A percentile compares a stretch with the other conserved stretches of the same genome.
Evolutionary conservation across 495 filamentous ascomycete genomes (phyloP).

Genomic region (Podospora conica): DNA sequence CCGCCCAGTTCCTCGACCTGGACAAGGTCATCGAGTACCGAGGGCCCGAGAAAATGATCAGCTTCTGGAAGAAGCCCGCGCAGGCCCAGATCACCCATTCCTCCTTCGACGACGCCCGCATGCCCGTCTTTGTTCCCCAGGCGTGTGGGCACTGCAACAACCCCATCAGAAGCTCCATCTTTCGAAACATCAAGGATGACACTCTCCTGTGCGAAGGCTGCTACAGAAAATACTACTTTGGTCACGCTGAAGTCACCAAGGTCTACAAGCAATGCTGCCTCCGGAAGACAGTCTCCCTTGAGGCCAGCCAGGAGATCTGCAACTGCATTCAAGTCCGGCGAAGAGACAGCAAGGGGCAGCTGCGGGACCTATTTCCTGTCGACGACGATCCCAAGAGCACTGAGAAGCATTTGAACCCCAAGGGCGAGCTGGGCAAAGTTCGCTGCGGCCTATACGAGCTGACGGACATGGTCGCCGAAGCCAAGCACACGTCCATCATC

Average conservation of each 20-base stretch:
- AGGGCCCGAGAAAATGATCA: slow-evolving; percentile 15
- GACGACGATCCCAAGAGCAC: background rate
- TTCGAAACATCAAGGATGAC: slow-evolving; percentile 8
- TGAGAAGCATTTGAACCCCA: background rate
- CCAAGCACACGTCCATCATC: slow-evolving; percentile 3
- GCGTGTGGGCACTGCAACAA: slow-evolving; percentile 19
- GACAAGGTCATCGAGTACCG: slow-evolving; percentile 35
- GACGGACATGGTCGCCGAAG: slow-evolving; percentile 2
- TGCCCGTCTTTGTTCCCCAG: slow-evolving; percentile 18
- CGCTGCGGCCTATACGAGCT: slow-evolving; percentile 18
- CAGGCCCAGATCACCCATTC: slow-evolving; percentile 21
- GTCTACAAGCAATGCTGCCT: slow-evolving; percentile 22
- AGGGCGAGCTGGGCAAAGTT: slow-evolving; percentile 7
- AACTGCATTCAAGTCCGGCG: slow-evolving; percentile 19
- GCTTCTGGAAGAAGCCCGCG: slow-evolving; percentile 22
- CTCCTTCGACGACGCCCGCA: slow-evolving; percentile 12
- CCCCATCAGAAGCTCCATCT: slow-evolving; percentile 31
- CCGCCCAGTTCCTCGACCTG: slow-evolving; percentile 31
- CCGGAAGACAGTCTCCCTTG: slow-evolving; percentile 19
- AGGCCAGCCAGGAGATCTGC: slow-evolving; percentile 22
- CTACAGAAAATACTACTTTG: slow-evolving; percentile 7
- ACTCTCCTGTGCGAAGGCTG: slow-evolving; percentile 21
- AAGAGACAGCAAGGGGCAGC: slow-evolving; percentile 10
- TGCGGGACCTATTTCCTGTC: slow-evolving; percentile 21
- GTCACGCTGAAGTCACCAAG: slow-evolving; percentile 17